These are phyloP conservation scores for Ophiostoma ips DNA, from an alignment of 2,329 filamentous ascomycete genomes.

Conservation along the genomic window DNA sequence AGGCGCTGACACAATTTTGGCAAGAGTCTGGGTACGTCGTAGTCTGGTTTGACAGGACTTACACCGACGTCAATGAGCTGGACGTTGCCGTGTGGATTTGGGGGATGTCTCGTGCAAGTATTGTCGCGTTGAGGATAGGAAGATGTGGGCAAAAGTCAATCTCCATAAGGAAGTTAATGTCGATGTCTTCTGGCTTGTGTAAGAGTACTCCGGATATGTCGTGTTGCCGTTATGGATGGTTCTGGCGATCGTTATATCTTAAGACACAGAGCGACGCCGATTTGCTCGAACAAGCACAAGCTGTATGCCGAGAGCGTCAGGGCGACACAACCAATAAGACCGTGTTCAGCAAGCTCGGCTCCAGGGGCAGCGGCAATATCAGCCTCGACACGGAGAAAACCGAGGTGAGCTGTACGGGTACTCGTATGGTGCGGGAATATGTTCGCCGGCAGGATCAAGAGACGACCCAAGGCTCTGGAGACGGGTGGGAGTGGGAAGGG, in stretches of 20 bases:
- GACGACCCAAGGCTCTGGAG: conserved; percentile 9
- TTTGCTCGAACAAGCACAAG: too few species aligned
- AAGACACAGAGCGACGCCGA: too few species aligned
- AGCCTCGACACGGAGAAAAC: not conserved
- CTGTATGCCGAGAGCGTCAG: too few species aligned
- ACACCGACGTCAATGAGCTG: not conserved
- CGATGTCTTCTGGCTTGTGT: not conserved
- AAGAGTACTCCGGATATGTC: too few species aligned
- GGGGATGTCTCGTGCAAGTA: not conserved
- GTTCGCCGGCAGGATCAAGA: not conserved
- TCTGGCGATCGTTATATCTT: too few species aligned
- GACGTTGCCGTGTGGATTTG: not conserved
- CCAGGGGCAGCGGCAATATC: not conserved
- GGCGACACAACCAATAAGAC: too few species aligned
- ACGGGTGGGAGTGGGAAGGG: conserved; percentile 5
- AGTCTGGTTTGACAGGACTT: conserved; percentile 1
- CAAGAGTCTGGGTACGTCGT: not conserved
- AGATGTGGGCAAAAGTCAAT: not conserved
- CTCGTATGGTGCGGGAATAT: not conserved
- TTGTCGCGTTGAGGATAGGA: not conserved
- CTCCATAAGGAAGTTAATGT: not conserved
- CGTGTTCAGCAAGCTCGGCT: too few species aligned
- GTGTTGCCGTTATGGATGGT: too few species aligned
- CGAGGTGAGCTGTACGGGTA: not conserved
- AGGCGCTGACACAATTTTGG: not conserved